Percentiles rank a stretch among this genome's conserved stretches.
Conservation (phyloP, 2,329 filamentous ascomycete species). For the Lasiodiplodia hormozganensis region DNA sequence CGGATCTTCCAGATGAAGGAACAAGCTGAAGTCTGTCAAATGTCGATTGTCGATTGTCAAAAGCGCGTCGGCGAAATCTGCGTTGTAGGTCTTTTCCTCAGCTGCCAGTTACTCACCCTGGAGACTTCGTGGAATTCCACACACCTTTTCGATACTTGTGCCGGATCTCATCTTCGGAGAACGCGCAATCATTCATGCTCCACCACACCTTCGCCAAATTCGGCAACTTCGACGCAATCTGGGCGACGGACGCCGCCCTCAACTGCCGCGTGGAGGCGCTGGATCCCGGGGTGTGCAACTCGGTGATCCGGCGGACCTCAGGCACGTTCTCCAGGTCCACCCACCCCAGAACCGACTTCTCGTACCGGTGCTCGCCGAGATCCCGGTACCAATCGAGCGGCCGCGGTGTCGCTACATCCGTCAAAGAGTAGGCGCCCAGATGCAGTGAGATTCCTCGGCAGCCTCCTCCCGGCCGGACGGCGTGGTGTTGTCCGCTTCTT, state of each 20-base stretch:
- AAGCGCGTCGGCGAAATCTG: constrained; percentile 1
- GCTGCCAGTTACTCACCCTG: background rate
- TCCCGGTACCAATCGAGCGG: background rate
- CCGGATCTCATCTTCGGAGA: background rate
- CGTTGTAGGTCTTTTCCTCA: background rate
- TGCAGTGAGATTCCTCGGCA: background rate
- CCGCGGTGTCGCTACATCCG: background rate
- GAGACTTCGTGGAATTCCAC: background rate
- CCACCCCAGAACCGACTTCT: background rate
- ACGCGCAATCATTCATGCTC: background rate
- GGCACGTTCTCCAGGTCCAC: background rate
- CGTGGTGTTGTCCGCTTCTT: background rate
- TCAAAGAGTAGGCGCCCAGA: background rate
- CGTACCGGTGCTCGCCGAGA: background rate
- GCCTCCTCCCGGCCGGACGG: too few species aligned
- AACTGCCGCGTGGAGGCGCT: background rate
- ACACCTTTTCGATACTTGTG: constrained; percentile 13
- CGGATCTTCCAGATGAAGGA: background rate
- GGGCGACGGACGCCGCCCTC: background rate
- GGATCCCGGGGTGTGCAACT: background rate
- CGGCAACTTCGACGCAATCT: background rate
- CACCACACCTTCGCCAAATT: background rate
- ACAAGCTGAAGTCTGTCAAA: background rate
- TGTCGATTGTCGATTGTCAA: background rate
- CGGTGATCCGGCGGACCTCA: background rate